Base-by-base conservation (phyloP, 2,329 filamentous ascomycete species). In the Fusarium sp. region DNA sequence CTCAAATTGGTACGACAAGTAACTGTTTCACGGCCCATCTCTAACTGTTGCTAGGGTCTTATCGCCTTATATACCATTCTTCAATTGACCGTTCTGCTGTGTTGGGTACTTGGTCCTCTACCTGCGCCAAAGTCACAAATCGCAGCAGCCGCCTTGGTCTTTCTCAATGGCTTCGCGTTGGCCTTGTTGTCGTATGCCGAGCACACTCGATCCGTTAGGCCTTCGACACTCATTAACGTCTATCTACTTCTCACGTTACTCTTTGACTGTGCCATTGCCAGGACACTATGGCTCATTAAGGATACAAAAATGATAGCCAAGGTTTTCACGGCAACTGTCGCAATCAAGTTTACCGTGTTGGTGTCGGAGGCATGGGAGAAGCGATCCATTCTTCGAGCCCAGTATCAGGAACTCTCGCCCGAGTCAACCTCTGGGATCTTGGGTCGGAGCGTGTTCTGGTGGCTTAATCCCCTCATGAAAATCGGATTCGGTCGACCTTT, bases 401-500 rank as follows among this genome's bases (percentile, higher is more conserved):
- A 66, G n/a, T 71, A 71, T 17, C 66, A 20, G 1, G 22, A 66
- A n/a, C 14, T 71, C 4, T 71, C 69, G 1, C 69, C 69, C 2
- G 69, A 71, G 15, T 57, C 45, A 14, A 71, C 69, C 14, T 66
- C 66, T 25, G 69, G 69, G 0, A 60, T 71, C 11, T 25, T 71
- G 40, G 38, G 40, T 14, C 62, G 69, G 2, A 63, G 69, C 27
- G 57, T 71, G 4, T 71, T 71, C 15, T 59, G 57, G 66, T 71
- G 69, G 69, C 59, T 71, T n/a, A 71, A 71, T 14, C 63, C 69
- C 20, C 14, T 71, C 15, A 66, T 71, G 69, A 70, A 43, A 15
- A 35, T 62, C 8, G 69, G 69, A 1, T 71, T 70, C n/a, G 38
- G 3, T 32, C 40, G 22, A 4, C 22, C 43, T 14, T 56, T 71